A percentile compares a stretch with the other conserved stretches of the same genome.
Conservation (phyloP, 208 protist species). For the Leishmania amazonensis region DNA sequence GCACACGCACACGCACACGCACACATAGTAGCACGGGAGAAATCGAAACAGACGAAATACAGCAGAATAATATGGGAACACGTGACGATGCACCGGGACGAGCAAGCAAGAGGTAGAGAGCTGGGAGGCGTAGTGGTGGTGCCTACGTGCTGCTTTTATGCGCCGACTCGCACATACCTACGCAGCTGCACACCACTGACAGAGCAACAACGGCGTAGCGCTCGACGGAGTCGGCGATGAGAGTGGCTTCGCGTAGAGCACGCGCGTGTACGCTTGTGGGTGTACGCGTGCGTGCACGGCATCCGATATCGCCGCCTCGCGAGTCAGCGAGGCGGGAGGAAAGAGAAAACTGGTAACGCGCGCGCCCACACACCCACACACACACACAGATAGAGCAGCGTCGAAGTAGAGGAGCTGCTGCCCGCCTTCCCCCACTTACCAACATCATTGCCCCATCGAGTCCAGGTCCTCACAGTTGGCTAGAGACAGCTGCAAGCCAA, state of each 20-base stretch:
- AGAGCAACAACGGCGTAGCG: not conserved
- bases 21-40: not conserved
- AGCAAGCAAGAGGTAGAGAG: not conserved
- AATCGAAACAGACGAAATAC: not conserved
- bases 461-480: constrained; percentile 84
- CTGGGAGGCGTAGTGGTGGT: not conserved
- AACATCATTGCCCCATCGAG: constrained; percentile 11
- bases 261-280: no score
- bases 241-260: not conserved
- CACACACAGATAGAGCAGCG: no score
- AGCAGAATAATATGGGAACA: not conserved
- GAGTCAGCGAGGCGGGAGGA: not conserved
- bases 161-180: not conserved
- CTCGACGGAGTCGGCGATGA: not conserved
- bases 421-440: not conserved
- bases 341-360: not conserved
- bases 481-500: constrained; percentile 64
- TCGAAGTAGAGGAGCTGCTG: no score
- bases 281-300: not conserved
- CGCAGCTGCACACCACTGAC: not conserved
- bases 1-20: not conserved
- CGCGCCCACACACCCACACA: no score
- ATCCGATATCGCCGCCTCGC: not conserved
- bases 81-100: not conserved
- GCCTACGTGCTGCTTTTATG: not conserved